Percentiles rank a stretch among this genome's conserved stretches.
Conservation (phyloP, 345 rosid species). For the Gossypium rotundifolium region DNA sequence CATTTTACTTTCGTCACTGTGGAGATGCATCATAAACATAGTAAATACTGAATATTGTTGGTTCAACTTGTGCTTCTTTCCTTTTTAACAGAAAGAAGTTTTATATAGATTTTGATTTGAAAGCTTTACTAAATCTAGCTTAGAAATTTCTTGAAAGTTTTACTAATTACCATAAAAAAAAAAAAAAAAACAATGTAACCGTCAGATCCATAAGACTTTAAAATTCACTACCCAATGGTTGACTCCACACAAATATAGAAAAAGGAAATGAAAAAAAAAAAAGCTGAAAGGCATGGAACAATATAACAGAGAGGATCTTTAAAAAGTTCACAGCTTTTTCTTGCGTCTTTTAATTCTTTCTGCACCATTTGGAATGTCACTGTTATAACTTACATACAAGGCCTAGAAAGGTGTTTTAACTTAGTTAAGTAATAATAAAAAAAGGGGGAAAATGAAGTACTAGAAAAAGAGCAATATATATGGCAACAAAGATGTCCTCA, state of each 20-base stretch:
- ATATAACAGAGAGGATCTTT: background rate
- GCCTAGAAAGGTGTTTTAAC: too few species aligned
- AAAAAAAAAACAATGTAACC: background rate
- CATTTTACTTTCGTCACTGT: background rate
- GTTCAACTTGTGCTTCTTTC: too few species aligned
- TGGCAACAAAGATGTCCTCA: background rate
- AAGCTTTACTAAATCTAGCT: background rate
- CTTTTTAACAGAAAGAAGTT: too few species aligned
- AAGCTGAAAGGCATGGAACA: background rate
- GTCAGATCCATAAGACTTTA: background rate
- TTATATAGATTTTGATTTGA: background rate
- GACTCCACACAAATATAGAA: background rate
- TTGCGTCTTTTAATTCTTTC: background rate
- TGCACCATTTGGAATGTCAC: slow-evolving; percentile 6
- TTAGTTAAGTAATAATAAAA: too few species aligned
- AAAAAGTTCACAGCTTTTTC: slow-evolving; percentile 10
- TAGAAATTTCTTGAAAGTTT: background rate
- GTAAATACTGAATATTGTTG: too few species aligned
- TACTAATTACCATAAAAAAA: background rate
- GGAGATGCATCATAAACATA: too few species aligned
- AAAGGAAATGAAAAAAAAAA: background rate
- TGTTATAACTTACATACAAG: background rate
- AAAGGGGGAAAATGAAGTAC: too few species aligned
- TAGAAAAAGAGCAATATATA: too few species aligned
- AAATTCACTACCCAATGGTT: background rate